phyloP scores from a whole-genome alignment of 176 grass and related monocot genomes.

The Elymus sibiricus region DNA sequence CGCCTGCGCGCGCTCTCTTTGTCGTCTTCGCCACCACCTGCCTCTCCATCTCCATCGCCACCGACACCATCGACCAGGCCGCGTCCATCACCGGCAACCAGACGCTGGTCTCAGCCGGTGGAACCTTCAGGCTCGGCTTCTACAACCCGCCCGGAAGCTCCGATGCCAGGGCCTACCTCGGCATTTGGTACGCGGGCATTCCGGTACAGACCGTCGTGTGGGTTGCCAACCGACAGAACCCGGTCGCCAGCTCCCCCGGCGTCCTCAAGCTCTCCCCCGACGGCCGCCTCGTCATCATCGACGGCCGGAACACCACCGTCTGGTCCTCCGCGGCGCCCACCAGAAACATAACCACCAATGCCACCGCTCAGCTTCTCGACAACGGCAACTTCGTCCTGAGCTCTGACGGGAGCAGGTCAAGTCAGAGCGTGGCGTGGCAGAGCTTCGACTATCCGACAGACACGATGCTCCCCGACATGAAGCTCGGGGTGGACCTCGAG shows the following conservation, averaged over 20 bases:
- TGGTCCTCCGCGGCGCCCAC: slow-evolving; percentile 31
- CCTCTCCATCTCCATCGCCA: neutral
- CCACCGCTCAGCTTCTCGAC: slow-evolving; percentile 17
- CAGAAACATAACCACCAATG: neutral
- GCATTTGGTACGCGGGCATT: slow-evolving; percentile 37
- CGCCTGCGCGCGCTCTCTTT: neutral
- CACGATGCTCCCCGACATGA: slow-evolving; percentile 58
- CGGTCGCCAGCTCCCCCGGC: neutral
- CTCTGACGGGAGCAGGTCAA: slow-evolving; percentile 5
- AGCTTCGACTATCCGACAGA: slow-evolving; percentile 58
- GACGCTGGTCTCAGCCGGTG: slow-evolving; percentile 49
- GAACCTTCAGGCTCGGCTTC: slow-evolving; percentile 56
- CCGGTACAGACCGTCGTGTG: slow-evolving; percentile 31
- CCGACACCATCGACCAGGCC: slow-evolving; percentile 22
- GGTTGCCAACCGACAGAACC: slow-evolving; percentile 48
- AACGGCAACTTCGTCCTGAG: slow-evolving; percentile 43
- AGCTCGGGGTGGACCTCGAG: slow-evolving; percentile 38
- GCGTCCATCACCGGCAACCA: slow-evolving; percentile 36
- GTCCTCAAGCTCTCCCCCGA: slow-evolving; percentile 22
- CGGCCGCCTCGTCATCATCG: slow-evolving; percentile 30
- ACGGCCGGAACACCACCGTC: slow-evolving; percentile 16
- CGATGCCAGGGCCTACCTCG: slow-evolving; percentile 29
- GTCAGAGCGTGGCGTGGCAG: slow-evolving; percentile 38
- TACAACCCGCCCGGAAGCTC: slow-evolving; percentile 23
- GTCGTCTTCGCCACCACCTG: neutral